A percentile compares a stretch with the other conserved stretches of the same genome.
Conservation (phyloP, 345 rosid species). For the Raphanus sativus region DNA sequence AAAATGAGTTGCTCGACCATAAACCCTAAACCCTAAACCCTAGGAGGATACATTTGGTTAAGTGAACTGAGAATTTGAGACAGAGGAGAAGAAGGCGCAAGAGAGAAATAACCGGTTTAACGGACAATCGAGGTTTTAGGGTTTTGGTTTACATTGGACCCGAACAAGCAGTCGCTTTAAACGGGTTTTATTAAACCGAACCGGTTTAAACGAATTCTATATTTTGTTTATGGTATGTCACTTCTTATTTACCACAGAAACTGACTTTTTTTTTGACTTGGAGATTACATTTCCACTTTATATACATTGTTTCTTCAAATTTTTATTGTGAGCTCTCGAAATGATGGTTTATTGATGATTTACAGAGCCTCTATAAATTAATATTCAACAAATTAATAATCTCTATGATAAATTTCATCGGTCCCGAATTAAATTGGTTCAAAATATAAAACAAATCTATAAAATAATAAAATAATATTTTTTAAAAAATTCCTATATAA, state of each 20-base stretch:
- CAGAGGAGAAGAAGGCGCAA: slow-evolving; percentile 21
- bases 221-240: not conserved
- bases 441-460: too few species aligned
- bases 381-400: too few species aligned
- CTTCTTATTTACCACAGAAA: not conserved
- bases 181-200: not conserved
- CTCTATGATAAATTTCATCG: too few species aligned
- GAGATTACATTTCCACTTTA: not conserved
- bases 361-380: too few species aligned
- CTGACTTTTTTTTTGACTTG: not conserved
- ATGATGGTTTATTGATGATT: too few species aligned
- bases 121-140: not conserved
- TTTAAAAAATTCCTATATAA: too few species aligned
- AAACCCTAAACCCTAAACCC: slow-evolving; percentile 46
- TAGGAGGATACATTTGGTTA: not conserved
- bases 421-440: too few species aligned
- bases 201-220: slow-evolving; percentile 11
- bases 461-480: too few species aligned
- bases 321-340: too few species aligned
- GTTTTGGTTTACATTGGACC: not conserved
- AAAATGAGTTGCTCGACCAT: slow-evolving; percentile 10
- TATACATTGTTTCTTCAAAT: too few species aligned
- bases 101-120: slow-evolving; percentile 17
- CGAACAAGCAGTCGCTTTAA: not conserved
- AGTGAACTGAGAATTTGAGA: slow-evolving; percentile 5